These are phyloP conservation scores for Calonectria hongkongensis DNA, from an alignment of 2,329 filamentous ascomycete genomes.

Conservation along the genomic window DNA sequence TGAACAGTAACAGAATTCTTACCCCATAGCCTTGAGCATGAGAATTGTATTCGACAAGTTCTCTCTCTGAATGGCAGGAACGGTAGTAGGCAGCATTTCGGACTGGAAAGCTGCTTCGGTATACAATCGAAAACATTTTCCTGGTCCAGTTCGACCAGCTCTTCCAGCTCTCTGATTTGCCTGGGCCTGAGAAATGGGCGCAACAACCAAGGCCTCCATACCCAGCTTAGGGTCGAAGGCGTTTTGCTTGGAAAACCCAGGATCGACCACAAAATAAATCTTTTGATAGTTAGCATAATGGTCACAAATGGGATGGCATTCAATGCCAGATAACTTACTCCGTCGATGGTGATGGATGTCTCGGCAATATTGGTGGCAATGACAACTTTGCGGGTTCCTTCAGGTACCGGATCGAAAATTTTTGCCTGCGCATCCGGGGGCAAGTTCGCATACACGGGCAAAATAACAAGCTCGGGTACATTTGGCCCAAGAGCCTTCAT, in stretches of 20 bases:
- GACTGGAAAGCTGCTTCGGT: slow-evolving; percentile 96
- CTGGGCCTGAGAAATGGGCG: slow-evolving; percentile 96
- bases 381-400: slow-evolving; percentile 92
- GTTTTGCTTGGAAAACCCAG: slow-evolving; percentile 98
- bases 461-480: slow-evolving; percentile 92
- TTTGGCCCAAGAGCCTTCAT: slow-evolving; percentile 96
- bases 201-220: slow-evolving; percentile 97
- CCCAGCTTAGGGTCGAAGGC: slow-evolving; percentile 97
- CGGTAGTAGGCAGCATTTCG: slow-evolving; percentile 96
- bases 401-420: slow-evolving; percentile 95
- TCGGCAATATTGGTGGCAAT: slow-evolving; percentile 99
- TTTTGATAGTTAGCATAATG: slow-evolving; percentile 57
- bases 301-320: not conserved
- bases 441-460: slow-evolving; percentile 96
- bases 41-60: slow-evolving; percentile 95
- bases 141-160: slow-evolving; percentile 94
- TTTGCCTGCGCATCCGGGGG: slow-evolving; percentile 94
- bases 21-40: slow-evolving; percentile 98
- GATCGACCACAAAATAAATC: slow-evolving; percentile 97
- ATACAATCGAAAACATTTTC: slow-evolving; percentile 96
- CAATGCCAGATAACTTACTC: not conserved
- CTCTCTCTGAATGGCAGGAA: slow-evolving; percentile 96
- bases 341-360: slow-evolving; percentile 97
- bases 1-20: not conserved
- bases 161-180: slow-evolving; percentile 95